phyloP scores from a whole-genome alignment of 352 stramenopile species.

The Phytophthora pistaciae region DNA sequence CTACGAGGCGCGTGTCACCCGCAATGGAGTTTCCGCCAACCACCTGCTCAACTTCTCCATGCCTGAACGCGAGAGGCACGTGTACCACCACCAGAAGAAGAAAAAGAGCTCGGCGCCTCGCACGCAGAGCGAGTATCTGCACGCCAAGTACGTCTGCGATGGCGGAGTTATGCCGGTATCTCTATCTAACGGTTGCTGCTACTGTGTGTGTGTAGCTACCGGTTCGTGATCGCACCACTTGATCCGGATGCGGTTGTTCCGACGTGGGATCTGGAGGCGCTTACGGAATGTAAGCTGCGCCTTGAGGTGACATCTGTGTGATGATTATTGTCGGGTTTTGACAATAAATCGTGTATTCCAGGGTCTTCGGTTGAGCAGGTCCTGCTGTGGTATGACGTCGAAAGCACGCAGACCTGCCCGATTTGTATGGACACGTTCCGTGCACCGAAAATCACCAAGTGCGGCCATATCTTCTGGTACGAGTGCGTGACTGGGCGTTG shows the following conservation, averaged over 20 bases:
- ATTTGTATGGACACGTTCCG: slow-evolving; percentile 86
- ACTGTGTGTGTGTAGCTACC: slow-evolving; percentile 56
- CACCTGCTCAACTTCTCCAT: slow-evolving; percentile 88
- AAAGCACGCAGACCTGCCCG: slow-evolving; percentile 66
- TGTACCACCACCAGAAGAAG: slow-evolving; percentile 55
- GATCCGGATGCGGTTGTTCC: slow-evolving; percentile 50
- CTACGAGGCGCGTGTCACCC: slow-evolving; percentile 63
- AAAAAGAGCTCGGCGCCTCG: slow-evolving; percentile 72
- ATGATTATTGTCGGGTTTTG: background rate
- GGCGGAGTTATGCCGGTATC: background rate
- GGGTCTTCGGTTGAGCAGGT: slow-evolving; percentile 89
- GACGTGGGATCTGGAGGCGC: slow-evolving; percentile 78
- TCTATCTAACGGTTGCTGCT: slow-evolving; percentile 2
- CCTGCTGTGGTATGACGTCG: slow-evolving; percentile 78
- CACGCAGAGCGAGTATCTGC: slow-evolving; percentile 87
- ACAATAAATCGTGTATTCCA: slow-evolving; percentile 17
- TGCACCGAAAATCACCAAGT: slow-evolving; percentile 89
- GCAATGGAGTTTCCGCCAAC: slow-evolving; percentile 80
- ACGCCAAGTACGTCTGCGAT: slow-evolving; percentile 76
- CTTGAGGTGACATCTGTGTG: background rate
- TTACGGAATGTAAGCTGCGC: slow-evolving; percentile 76
- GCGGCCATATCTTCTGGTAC: slow-evolving; percentile 88
- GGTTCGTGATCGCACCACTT: slow-evolving; percentile 81
- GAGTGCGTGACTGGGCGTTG: background rate
- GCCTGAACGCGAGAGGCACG: slow-evolving; percentile 70